Percentiles rank a stretch among this genome's conserved stretches.
These are phyloP conservation scores for Recurvomyces mirabilis DNA, from an alignment of 495 filamentous ascomycete species.

Conservation along the genomic window DNA sequence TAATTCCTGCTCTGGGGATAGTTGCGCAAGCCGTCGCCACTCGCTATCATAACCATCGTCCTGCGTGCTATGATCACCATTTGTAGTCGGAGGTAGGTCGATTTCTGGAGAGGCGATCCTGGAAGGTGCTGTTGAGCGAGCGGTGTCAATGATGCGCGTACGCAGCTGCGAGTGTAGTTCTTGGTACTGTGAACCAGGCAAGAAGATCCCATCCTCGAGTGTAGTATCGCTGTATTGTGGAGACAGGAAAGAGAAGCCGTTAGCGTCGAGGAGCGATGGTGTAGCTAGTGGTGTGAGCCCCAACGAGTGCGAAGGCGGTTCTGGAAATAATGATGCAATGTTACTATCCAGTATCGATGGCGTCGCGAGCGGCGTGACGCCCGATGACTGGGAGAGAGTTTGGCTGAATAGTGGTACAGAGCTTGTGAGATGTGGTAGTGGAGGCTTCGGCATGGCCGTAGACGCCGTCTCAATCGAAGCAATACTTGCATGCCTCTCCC, in stretches of 20 bases:
- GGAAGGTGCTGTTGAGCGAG: conserved; percentile 10
- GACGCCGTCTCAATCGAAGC: neutral
- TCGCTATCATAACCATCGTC: conserved; percentile 3
- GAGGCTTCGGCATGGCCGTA: neutral
- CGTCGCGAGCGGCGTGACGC: neutral
- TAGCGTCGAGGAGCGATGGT: neutral
- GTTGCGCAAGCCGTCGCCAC: conserved; percentile 1
- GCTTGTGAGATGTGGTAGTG: neutral
- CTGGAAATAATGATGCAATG: neutral
- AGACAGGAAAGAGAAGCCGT: conserved; percentile 2
- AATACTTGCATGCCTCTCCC: neutral
- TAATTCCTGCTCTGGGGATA: conserved; percentile 7
- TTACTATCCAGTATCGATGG: no score
- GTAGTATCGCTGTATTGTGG: neutral
- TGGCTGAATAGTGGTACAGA: no score
- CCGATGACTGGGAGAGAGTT: neutral
- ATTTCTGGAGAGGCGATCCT: neutral
- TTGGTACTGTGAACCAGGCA: conserved; percentile 14
- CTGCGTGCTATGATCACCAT: neutral
- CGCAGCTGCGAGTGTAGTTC: conserved; percentile 12
- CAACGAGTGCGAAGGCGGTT: neutral
- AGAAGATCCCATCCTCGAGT: conserved; percentile 15
- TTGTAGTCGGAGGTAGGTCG: neutral
- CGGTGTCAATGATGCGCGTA: conserved; percentile 13
- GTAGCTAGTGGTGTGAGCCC: neutral